Conservation (phyloP, 2,329 filamentous ascomycete genomes). For the Epichloe elymi region DNA sequence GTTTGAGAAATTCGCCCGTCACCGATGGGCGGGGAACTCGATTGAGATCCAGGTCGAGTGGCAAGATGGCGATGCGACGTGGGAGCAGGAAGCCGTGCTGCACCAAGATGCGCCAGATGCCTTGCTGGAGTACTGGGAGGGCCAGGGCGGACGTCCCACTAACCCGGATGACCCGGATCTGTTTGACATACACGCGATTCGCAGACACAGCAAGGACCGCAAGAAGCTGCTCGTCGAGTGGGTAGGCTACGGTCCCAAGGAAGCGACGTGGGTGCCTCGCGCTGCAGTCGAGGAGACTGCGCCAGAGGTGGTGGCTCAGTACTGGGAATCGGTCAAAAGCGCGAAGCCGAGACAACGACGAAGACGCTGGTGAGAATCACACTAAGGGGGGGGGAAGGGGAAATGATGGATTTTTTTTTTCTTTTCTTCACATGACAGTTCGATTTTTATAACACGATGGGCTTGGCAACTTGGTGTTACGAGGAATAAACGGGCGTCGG, state of each 20-base stretch:
- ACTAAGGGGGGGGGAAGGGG: background rate
- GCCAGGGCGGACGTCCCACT: conserved; percentile 17
- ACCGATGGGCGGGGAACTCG: conserved; percentile 17
- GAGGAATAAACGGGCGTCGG: no score
- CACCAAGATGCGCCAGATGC: conserved; percentile 19
- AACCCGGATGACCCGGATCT: conserved; percentile 19
- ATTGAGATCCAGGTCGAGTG: conserved; percentile 21
- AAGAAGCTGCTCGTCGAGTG: conserved; percentile 22
- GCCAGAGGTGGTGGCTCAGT: conserved; percentile 14
- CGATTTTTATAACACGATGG: no score
- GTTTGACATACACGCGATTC: conserved; percentile 21
- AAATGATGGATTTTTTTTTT: background rate
- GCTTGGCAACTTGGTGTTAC: no score
- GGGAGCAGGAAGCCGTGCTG: conserved; percentile 21
- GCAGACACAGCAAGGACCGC: conserved; percentile 16
- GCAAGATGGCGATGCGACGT: conserved; percentile 17
- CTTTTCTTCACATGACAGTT: no score
- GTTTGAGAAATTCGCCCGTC: conserved; percentile 12
- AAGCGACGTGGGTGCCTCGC: conserved; percentile 19
- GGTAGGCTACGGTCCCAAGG: conserved; percentile 18
- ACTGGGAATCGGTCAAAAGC: conserved; percentile 11
- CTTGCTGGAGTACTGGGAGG: conserved; percentile 21
- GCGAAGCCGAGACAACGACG: background rate
- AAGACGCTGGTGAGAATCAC: background rate
- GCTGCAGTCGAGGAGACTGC: conserved; percentile 15